Evolutionary conservation across 2,329 filamentous ascomycete genomes (phyloP).

Genomic region (Orbilia oligospora): DNA sequence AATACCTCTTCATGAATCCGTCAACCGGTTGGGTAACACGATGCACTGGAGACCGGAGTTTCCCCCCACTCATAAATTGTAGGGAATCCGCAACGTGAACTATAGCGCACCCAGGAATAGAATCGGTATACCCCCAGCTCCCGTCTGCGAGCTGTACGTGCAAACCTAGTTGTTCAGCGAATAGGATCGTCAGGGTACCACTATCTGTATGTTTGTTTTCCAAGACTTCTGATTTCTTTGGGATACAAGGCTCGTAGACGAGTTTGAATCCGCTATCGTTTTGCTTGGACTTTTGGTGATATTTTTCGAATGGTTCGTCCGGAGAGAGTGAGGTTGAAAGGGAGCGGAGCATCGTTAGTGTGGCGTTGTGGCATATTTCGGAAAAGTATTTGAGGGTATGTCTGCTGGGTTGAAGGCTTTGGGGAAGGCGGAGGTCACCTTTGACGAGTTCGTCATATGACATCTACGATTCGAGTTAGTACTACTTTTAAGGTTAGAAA

Average conservation of each 20-base stretch:
- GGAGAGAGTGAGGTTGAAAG: conserved; percentile 25
- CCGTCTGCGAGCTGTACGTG: conserved; percentile 40
- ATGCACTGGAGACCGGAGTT: conserved; percentile 40
- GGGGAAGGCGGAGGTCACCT: conserved; percentile 37
- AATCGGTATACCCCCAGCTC: conserved; percentile 39
- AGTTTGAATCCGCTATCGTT: conserved; percentile 52
- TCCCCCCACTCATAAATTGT: conserved; percentile 27
- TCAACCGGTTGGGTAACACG: conserved; percentile 54
- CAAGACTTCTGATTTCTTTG: conserved; percentile 17
- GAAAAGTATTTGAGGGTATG: conserved; percentile 49
- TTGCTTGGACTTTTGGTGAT: conserved; percentile 26
- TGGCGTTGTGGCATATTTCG: conserved; percentile 49
- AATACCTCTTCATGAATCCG: conserved; percentile 47
- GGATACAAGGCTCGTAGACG: conserved; percentile 39
- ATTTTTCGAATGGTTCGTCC: conserved; percentile 9
- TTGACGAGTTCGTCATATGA: conserved; percentile 54
- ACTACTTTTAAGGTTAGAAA: not conserved
- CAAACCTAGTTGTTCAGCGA: conserved; percentile 49
- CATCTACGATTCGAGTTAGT: conserved; percentile 23
- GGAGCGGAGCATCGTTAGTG: conserved; percentile 29
- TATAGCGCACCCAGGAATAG: conserved; percentile 31
- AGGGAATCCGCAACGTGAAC: conserved; percentile 53
- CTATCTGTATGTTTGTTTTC: conserved; percentile 56
- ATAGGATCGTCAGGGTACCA: conserved; percentile 42
- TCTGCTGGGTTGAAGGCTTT: conserved; percentile 20